These are phyloP conservation scores for Candida smagusa DNA, from an alignment of 1,139 yeast species.

Conservation along the genomic window DNA sequence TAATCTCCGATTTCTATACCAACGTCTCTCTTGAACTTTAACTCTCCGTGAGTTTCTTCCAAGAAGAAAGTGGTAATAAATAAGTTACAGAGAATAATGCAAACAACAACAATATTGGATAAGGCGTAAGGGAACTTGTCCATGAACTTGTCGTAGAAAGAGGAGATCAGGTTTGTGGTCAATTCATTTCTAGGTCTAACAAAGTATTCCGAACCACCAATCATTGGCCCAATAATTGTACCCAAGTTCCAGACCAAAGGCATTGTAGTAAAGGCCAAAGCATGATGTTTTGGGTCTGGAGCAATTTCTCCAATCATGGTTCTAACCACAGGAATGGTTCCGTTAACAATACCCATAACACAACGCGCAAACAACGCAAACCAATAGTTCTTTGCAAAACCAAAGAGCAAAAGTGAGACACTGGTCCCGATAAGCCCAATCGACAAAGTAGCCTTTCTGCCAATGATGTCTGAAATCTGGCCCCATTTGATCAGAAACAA, in stretches of 20 bases:
- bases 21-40: constrained; percentile 39
- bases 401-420: constrained; percentile 47
- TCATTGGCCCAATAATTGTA: constrained; percentile 50
- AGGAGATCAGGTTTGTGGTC: constrained; percentile 1
- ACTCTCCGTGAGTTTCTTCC: constrained; percentile 55
- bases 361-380: constrained; percentile 52
- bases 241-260: constrained; percentile 63
- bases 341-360: constrained; percentile 55
- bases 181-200: constrained; percentile 22
- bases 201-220: constrained; percentile 45
- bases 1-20: constrained; percentile 54
- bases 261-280: constrained; percentile 57
- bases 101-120: constrained; percentile 53
- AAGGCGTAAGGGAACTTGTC: constrained; percentile 52
- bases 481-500: constrained; percentile 62
- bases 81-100: constrained; percentile 36
- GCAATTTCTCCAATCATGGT: constrained; percentile 62
- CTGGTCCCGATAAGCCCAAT: constrained; percentile 52
- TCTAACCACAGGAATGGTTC: constrained; percentile 59
- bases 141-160: constrained; percentile 25
- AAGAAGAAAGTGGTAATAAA: constrained; percentile 47
- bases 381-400: constrained; percentile 48
- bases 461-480: constrained; percentile 47
- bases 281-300: constrained; percentile 53
- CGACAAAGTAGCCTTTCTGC: constrained; percentile 56